Evolutionary conservation across 2,329 filamentous ascomycete species (phyloP), one percentile per base, ranked within the genome.

Genomic region (Phialemonium atrogriseum): DNA sequence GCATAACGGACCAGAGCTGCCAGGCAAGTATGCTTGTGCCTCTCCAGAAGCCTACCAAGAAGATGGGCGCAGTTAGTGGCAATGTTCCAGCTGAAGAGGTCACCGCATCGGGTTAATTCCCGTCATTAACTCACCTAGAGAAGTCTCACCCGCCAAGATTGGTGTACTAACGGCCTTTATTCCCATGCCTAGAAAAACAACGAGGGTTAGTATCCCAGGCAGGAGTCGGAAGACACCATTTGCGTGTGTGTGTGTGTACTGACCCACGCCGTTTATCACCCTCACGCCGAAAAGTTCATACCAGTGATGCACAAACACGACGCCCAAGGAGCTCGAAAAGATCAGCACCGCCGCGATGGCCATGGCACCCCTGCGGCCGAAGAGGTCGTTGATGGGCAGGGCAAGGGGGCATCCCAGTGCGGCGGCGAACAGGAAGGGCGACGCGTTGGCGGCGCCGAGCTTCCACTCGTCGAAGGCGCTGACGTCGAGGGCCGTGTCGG

Each of bases 361-460:
- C n/a, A n/a, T n/a, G n/a, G n/a, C n/a, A n/a, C n/a, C n/a, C n/a
- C n/a, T n/a, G n/a, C n/a, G n/a, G n/a, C n/a, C n/a, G n/a, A n/a
- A n/a, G n/a, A 49, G 52, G 34, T 63, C 55, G 24, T 64, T 65
- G 11, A 63, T 48, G 1, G 59, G 57, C 8, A 63, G 44, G 2
- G 60, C 50, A 7, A 62, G 38, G 13, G 56, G 59, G 15, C 55
- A 60, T 3, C 61, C 61, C 0, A 62, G 7, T 2, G 56, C 10
- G 1, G 58, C 58, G 3, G 60, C 59, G 24, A 51, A 49, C 20
- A 64, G 50, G 39, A 55, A 65, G 0, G 61, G 59, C 1, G 51
- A 49, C 2, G 58, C 49, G 24, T 64, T 65, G 4, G 52, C 49
- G 1, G 51, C 56, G 0, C 61, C 61, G 3, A 65, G 49, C 16